A percentile compares a stretch with the other conserved stretches of the same genome.
Evolutionary conservation across 139 green algal genomes (phyloP).

Genomic region (Nannochloris sp.): DNA sequence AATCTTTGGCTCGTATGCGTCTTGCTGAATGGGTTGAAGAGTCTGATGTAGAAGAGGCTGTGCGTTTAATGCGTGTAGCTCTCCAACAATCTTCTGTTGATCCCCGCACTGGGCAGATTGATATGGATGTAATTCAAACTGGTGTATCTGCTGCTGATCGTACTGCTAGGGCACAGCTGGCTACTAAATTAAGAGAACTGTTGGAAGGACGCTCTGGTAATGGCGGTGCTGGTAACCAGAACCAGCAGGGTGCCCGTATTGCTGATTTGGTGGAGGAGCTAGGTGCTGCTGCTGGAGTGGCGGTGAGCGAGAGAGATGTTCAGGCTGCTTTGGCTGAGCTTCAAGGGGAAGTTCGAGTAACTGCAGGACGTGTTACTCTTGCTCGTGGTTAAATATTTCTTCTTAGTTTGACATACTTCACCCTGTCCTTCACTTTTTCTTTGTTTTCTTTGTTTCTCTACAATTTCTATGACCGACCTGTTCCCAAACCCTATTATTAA

Average conservation of each 20-base stretch:
- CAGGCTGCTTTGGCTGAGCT: neutral
- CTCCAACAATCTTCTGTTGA: constrained; percentile 73
- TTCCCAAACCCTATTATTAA: neutral
- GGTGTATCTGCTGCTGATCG: constrained; percentile 36
- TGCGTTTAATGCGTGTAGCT: constrained; percentile 72
- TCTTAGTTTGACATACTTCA: neutral
- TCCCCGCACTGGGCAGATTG: constrained; percentile 62
- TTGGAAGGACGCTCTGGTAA: constrained; percentile 12
- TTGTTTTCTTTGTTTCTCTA: neutral
- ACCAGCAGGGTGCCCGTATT: neutral
- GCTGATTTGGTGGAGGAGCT: constrained; percentile 8
- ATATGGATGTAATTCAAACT: constrained; percentile 58
- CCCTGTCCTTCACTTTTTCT: neutral
- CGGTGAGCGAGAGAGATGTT: neutral
- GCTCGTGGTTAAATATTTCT: neutral
- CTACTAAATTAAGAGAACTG: constrained; percentile 19
- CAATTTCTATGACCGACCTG: neutral
- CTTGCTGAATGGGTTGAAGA: constrained; percentile 30
- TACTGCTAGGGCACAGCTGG: constrained; percentile 25
- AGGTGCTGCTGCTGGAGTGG: neutral
- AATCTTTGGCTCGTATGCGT: constrained; percentile 64
- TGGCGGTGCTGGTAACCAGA: neutral
- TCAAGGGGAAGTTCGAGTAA: neutral
- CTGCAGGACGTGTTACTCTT: neutral
- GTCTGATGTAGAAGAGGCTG: constrained; percentile 48